Percentiles rank a stretch among this genome's conserved stretches.
phyloP scores from a whole-genome alignment of 2,329 filamentous ascomycete species.

The Neonectria magnoliae region DNA sequence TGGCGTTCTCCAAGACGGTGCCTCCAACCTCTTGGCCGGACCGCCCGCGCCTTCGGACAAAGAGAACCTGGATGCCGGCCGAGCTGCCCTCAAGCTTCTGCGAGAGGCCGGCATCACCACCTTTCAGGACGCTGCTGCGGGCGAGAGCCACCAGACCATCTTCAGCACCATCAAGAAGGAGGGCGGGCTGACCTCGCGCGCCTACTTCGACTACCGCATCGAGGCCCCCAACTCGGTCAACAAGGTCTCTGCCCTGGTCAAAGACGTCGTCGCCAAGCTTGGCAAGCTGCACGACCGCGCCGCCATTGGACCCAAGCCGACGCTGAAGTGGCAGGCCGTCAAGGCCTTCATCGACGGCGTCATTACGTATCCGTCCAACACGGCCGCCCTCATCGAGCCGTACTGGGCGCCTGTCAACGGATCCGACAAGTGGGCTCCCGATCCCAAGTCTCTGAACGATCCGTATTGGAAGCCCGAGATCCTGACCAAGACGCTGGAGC shows the following conservation, averaged over 20 bases:
- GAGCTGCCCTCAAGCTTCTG: conserved; percentile 40
- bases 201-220: conserved; percentile 42
- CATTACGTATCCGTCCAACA: conserved; percentile 43
- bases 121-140: conserved; percentile 41
- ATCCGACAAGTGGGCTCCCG: conserved; percentile 35
- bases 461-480: conserved; percentile 40
- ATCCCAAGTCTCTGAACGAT: conserved; percentile 37
- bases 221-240: conserved; percentile 33
- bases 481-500: conserved; percentile 37
- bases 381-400: conserved; percentile 41
- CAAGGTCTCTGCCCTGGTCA: conserved; percentile 24
- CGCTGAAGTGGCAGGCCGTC: conserved; percentile 43
- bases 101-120: conserved; percentile 42
- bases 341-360: conserved; percentile 43
- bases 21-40: conserved; percentile 30
- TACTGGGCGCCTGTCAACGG: conserved; percentile 36
- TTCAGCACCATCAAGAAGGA: conserved; percentile 37
- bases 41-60: conserved; percentile 30
- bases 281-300: conserved; percentile 26
- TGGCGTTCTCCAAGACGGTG: conserved; percentile 39
- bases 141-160: conserved; percentile 15
- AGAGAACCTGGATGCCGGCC: conserved; percentile 35
- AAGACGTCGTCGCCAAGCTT: conserved; percentile 26
- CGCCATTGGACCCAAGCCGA: conserved; percentile 28
- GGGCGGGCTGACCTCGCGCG: conserved; percentile 34